Base-by-base conservation (phyloP, 371 early-diverging fungal genomes). In the Cokeromyces recurvatus region DNA sequence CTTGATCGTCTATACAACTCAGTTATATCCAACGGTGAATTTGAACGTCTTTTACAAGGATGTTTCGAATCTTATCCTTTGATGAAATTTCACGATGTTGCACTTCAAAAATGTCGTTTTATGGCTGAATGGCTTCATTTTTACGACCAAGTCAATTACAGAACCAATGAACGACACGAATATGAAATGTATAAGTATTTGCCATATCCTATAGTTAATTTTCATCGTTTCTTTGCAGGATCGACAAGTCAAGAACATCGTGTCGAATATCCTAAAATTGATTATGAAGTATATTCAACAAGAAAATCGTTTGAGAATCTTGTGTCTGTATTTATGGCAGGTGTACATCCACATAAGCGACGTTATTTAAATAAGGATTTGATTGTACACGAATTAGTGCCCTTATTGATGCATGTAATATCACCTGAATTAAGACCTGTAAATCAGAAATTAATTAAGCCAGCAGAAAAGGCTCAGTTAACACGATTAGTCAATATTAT, bases 1-100 rank as follows among this genome's bases (percentile, higher is more conserved):
- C 36, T 80, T 15, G 62, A 59, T 37, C 62, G 79, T 17, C 48
- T 95, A 8, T 56, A 74, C 4, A 51, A 71, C 1, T 39, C 79
- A 0, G 63, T 93, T 19, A 58, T 68, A 6, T 65, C 78, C 2
- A 85, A 80, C 46, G 93, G 93, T 11, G 93, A 94, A 53, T 77
- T 81, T 39, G 94, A 94, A 11, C 82, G 84, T 38, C 55, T 97
- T 12, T 75, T 93, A 65, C 86, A 90, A 72, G 94, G 94, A 1
- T 92, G 91, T 56, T 94, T 89, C 66, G 96, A 97, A 48, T 88
- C 91, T 50, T 97, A 91, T 61, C 79, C 86, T 8, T 63, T 78
- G 15, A 80, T 86, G 77, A 68, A 80, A 17, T 84, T 84, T 46
- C 81, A 90, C 43, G 94, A 95, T 65, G 63, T 82, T 9, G 83